Evolutionary conservation across 2,329 filamentous ascomycete genomes (phyloP).

Genomic region (Nothophaeocryptopus gaeumannii): DNA sequence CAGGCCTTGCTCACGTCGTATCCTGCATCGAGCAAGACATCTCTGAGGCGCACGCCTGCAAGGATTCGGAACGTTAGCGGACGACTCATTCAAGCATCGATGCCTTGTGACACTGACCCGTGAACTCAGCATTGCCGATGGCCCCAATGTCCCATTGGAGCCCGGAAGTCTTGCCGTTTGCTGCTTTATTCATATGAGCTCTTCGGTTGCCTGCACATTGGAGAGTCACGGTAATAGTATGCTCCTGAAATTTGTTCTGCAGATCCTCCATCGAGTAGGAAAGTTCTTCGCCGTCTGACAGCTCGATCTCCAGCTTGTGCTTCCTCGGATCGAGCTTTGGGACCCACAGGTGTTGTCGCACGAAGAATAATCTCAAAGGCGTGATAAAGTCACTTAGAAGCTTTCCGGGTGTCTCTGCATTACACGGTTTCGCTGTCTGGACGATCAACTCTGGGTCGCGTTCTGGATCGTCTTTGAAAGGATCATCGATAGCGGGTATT

Average conservation of each 20-base stretch:
- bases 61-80: no score
- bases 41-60: conserved; percentile 52
- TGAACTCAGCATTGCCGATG: conserved; percentile 60
- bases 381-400: conserved; percentile 55
- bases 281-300: conserved; percentile 53
- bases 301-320: conserved; percentile 54
- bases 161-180: conserved; percentile 51
- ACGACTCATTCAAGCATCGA: no score
- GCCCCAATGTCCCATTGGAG: conserved; percentile 60
- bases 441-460: conserved; percentile 53
- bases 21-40: conserved; percentile 57
- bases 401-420: conserved; percentile 58
- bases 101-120: conserved; percentile 22
- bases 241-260: conserved; percentile 50
- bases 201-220: conserved; percentile 63
- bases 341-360: conserved; percentile 65
- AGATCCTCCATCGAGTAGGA: conserved; percentile 56
- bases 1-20: conserved; percentile 38
- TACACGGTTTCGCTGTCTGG: conserved; percentile 57
- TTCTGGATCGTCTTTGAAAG: conserved; percentile 55
- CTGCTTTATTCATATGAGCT: conserved; percentile 50
- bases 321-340: conserved; percentile 47
- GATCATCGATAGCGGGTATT: conserved; percentile 53
- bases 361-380: conserved; percentile 56
- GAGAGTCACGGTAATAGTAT: conserved; percentile 54